A percentile compares a stretch with the other conserved stretches of the same genome.
phyloP scores from a whole-genome alignment of 2,329 filamentous ascomycete species.

The Aureobasidium sp. region DNA sequence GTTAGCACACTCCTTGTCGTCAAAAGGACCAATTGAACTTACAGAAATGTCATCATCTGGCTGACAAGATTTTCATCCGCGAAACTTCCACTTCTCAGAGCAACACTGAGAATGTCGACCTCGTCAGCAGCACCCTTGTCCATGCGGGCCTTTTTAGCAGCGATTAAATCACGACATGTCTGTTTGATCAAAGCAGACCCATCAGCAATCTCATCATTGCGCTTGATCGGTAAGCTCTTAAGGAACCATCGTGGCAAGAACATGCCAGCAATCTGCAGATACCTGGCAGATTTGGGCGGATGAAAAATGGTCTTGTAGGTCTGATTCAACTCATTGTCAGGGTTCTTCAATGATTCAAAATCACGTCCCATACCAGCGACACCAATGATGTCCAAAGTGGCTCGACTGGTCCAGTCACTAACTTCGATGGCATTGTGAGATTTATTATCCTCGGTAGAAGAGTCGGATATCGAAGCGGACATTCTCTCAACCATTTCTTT shows the following conservation, averaged over 20 bases:
- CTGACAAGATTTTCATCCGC: slow-evolving; percentile 73
- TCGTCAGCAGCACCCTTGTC: slow-evolving; percentile 44
- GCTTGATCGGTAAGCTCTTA: slow-evolving; percentile 57
- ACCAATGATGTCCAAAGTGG: slow-evolving; percentile 54
- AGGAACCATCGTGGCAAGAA: slow-evolving; percentile 59
- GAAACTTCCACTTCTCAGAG: slow-evolving; percentile 68
- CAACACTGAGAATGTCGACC: slow-evolving; percentile 73
- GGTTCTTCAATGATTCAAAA: slow-evolving; percentile 46
- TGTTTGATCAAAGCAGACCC: slow-evolving; percentile 55
- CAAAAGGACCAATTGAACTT: background rate
- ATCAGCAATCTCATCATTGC: slow-evolving; percentile 57
- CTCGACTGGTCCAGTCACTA: slow-evolving; percentile 41
- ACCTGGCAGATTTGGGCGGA: slow-evolving; percentile 42
- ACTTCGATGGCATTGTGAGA: slow-evolving; percentile 37
- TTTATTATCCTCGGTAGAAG: slow-evolving; percentile 22
- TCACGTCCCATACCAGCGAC: slow-evolving; percentile 51
- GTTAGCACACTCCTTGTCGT: background rate
- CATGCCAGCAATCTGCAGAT: slow-evolving; percentile 49
- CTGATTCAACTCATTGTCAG: slow-evolving; percentile 45
- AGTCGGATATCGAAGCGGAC: slow-evolving; percentile 28
- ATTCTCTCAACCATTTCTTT: slow-evolving; percentile 34
- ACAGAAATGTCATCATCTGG: slow-evolving; percentile 81
- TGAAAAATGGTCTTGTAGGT: slow-evolving; percentile 48
- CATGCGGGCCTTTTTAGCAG: slow-evolving; percentile 57
- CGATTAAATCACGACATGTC: slow-evolving; percentile 62